Percentiles rank a stretch among this genome's conserved stretches.
Conservation (phyloP, 768 basidiomycete genomes). For the Termitomyces sp. region DNA sequence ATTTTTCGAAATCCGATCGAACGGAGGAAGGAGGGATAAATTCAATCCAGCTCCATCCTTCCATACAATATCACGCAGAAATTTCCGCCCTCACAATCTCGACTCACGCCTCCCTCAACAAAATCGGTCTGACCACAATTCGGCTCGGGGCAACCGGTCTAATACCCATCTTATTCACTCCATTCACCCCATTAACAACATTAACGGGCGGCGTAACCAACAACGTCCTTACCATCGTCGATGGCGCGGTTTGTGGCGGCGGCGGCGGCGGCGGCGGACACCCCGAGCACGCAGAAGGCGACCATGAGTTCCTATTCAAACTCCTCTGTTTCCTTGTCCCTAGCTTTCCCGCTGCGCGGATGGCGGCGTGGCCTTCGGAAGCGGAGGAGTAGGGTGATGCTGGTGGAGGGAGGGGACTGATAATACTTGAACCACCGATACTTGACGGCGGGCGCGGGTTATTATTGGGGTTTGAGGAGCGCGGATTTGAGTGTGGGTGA, state of each 20-base stretch:
- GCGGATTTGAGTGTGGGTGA: constrained; percentile 1
- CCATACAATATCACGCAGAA: neutral
- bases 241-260: neutral
- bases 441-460: constrained; percentile 13
- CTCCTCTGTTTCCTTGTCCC: constrained; percentile 41
- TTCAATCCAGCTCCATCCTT: neutral
- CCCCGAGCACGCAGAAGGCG: constrained; percentile 15
- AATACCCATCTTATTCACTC: neutral
- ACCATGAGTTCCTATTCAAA: constrained; percentile 49
- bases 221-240: neutral
- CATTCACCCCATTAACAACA: neutral
- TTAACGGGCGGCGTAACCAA: neutral
- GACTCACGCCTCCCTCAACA: neutral
- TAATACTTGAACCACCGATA: constrained; percentile 15
- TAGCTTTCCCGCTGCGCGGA: constrained; percentile 47
- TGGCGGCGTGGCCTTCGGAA: constrained; percentile 31
- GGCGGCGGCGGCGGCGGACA: neutral
- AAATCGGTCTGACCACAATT: constrained; percentile 14
- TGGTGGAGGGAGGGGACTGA: constrained; percentile 10
- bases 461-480: constrained; percentile 8
- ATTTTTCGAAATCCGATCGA: neutral
- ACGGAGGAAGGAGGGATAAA: neutral
- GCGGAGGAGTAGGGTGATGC: constrained; percentile 2
- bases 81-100: neutral
- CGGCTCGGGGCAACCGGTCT: neutral